Evolutionary conservation across 1,284 basidiomycete genomes (phyloP).

Genomic region (Microbotryomycetes sp.): DNA sequence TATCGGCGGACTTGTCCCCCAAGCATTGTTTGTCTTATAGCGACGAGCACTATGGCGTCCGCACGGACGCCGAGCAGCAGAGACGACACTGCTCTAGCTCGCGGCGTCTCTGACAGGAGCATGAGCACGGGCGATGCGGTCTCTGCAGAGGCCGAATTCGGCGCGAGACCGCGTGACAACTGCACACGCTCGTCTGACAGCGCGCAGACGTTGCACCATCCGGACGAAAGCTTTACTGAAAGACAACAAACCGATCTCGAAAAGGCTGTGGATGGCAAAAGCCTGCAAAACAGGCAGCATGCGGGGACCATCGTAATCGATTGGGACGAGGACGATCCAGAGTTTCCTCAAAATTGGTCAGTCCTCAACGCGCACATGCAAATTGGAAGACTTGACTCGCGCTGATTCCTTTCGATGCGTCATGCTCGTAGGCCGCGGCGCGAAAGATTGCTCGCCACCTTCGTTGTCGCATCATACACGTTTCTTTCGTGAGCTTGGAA

Average conservation of each 20-base stretch:
- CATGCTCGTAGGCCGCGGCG: background rate
- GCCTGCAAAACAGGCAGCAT: background rate
- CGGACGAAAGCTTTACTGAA: too few species aligned
- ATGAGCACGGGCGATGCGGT: background rate
- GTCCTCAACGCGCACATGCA: background rate
- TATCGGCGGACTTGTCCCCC: too few species aligned
- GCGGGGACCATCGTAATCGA: slow-evolving; percentile 42
- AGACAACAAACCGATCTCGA: slow-evolving; percentile 9
- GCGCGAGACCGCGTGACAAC: too few species aligned
- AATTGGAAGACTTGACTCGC: background rate
- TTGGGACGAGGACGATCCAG: slow-evolving; percentile 38
- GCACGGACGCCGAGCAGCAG: too few species aligned
- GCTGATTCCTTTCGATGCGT: background rate
- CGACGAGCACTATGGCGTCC: too few species aligned
- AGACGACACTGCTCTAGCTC: background rate
- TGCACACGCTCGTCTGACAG: background rate
- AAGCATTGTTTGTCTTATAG: too few species aligned
- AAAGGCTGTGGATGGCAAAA: background rate
- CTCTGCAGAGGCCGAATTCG: background rate
- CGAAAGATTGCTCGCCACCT: background rate
- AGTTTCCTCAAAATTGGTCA: slow-evolving; percentile 40
- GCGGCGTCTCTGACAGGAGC: background rate
- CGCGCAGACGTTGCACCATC: background rate
- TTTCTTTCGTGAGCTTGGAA: slow-evolving; percentile 8
- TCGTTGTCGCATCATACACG: slow-evolving; percentile 22